These are phyloP conservation scores for Xanthoconium stramineum DNA, from an alignment of 768 basidiomycete species.

Conservation along the genomic window DNA sequence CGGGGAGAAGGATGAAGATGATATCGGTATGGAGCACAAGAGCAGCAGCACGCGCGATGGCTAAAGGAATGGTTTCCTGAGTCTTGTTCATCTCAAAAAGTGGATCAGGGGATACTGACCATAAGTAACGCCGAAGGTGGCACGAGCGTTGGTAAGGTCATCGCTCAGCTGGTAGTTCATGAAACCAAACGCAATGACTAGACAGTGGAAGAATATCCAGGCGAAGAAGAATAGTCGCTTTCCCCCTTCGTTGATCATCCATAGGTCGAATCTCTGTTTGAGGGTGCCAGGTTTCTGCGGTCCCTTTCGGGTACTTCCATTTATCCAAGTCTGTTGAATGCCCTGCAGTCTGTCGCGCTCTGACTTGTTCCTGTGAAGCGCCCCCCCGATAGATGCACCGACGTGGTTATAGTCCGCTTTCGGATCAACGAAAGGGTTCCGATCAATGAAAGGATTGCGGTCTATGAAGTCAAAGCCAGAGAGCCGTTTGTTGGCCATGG, in stretches of 20 bases:
- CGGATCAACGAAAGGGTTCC: slow-evolving; percentile 45
- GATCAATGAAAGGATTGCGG: slow-evolving; percentile 43
- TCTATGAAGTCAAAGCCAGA: slow-evolving; percentile 74
- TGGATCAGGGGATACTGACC: slow-evolving; percentile 41
- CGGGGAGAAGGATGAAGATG: slow-evolving; percentile 89
- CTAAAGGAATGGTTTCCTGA: slow-evolving; percentile 35
- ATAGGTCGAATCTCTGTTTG: slow-evolving; percentile 54
- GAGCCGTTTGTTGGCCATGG: slow-evolving; percentile 43
- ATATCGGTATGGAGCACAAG: slow-evolving; percentile 90
- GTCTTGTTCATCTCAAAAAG: background rate
- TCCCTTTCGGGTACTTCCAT: slow-evolving; percentile 21
- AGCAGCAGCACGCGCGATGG: slow-evolving; percentile 84
- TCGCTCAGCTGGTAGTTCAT: slow-evolving; percentile 80
- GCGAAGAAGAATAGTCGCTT: slow-evolving; percentile 71
- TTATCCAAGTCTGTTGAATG: slow-evolving; percentile 62
- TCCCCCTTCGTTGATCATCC: slow-evolving; percentile 95
- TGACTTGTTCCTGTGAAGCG: slow-evolving; percentile 81
- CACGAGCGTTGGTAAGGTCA: slow-evolving; percentile 63
- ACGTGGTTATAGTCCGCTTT: slow-evolving; percentile 28
- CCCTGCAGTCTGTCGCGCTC: slow-evolving; percentile 84
- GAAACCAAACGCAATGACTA: slow-evolving; percentile 76
- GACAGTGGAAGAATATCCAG: slow-evolving; percentile 77
- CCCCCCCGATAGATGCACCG: slow-evolving; percentile 28
- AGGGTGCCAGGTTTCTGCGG: slow-evolving; percentile 39
- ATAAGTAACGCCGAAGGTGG: slow-evolving; percentile 73